Evolutionary conservation across 805 yeast genomes (phyloP).

Genomic region (Starmera dryadoides): DNA sequence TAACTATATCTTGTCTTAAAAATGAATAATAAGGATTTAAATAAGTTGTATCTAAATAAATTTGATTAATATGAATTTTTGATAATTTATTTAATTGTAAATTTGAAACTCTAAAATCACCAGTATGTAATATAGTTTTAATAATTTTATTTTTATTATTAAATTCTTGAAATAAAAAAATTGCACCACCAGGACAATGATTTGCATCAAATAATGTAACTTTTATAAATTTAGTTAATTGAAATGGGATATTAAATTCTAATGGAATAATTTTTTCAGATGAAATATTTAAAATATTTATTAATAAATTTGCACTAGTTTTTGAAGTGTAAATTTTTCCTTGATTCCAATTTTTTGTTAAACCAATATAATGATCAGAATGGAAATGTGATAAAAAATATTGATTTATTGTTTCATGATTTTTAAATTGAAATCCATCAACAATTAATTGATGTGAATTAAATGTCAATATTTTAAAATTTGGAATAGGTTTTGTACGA

Average conservation of each 20-base stretch:
- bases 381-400: constrained; percentile 83
- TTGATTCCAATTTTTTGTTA: constrained; percentile 67
- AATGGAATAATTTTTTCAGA: constrained; percentile 32
- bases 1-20: constrained; percentile 69
- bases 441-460: constrained; percentile 38
- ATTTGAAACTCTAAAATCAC: constrained; percentile 77
- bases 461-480: constrained; percentile 44
- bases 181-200: constrained; percentile 94
- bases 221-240: constrained; percentile 34
- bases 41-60: constrained; percentile 90
- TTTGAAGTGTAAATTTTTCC: constrained; percentile 69
- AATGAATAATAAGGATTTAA: constrained; percentile 66
- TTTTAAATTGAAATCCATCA: constrained; percentile 56
- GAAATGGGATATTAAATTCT: constrained; percentile 33
- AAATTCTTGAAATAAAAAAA: constrained; percentile 59
- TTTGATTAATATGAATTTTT: constrained; percentile 37
- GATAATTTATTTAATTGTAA: constrained; percentile 24
- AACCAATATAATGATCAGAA: constrained; percentile 89
- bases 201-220: constrained; percentile 78
- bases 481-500: constrained; percentile 28
- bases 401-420: constrained; percentile 35
- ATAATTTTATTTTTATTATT: constrained; percentile 15
- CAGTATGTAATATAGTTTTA: constrained; percentile 65
- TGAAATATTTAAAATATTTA: constrained; percentile 47
- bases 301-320: constrained; percentile 55